Base-by-base conservation (phyloP, 2,329 filamentous ascomycete genomes). In the Alternaria novae-zelandiae region DNA sequence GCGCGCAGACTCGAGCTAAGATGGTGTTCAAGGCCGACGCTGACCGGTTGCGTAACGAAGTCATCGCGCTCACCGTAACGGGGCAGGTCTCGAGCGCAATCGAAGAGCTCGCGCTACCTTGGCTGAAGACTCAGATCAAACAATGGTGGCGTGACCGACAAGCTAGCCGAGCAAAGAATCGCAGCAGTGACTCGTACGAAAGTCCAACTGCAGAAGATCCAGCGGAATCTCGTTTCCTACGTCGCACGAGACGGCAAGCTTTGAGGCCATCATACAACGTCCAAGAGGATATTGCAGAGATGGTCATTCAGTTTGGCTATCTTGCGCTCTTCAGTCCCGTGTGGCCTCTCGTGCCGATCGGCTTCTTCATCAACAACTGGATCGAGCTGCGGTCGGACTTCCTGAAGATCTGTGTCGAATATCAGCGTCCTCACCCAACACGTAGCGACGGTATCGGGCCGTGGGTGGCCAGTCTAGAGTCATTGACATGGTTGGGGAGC, bases 311-410 rank as follows among this genome's bases (percentile, higher is more conserved):
- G 51, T 78, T 77, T 49, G 76, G 77, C 3, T 79, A 79, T 46
- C 70, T 79, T 8, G 73, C 77, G 1, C 65, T 79, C 5, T 79
- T 79, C 61, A 75, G 71, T 30, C 73, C 76, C 0, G 76, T 79
- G 2, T 79, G 76, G 77, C 77, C 77, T 4, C 69, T 78, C 6
- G 70, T 78, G 10, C 70, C 73, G 3, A 77, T 79, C 32, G 76
- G 75, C 6, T 79, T 79, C 59, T 72, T 79, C 45, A 71, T 79
- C 62, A 78, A 78, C 60, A 78, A 78, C 46, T 79, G 76, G 77
- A 66, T 79, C 51, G 77, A 79, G 46, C 65, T 78, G 13, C 74
- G 77, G 3, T 75, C 75, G 23, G 77, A 78, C 43, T 75, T 77
- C 25, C 63, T 77, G 36, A 79, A 79, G 44, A 78, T 79, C 17